Conservation (phyloP, 2,329 filamentous ascomycete genomes). For the Nemania sp. region DNA sequence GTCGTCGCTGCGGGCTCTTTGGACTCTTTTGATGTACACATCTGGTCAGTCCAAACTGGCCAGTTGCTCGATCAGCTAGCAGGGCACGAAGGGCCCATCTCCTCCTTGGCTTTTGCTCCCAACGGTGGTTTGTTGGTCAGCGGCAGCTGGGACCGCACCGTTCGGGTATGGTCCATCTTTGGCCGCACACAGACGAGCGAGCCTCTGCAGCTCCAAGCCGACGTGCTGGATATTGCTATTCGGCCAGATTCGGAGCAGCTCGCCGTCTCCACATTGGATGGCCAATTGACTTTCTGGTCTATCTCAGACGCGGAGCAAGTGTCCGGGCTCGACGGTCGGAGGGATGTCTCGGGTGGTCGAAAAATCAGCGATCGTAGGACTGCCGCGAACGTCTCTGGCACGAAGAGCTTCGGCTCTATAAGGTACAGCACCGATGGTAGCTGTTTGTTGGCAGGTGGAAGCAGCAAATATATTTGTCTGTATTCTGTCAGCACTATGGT, state of each 20-base stretch:
- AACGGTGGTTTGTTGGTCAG: constrained; percentile 83
- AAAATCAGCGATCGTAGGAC: constrained; percentile 86
- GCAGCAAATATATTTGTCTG: constrained; percentile 97
- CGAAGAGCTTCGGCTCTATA: constrained; percentile 87
- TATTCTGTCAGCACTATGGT: constrained; percentile 95
- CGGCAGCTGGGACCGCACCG: constrained; percentile 95
- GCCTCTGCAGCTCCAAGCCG: constrained; percentile 86
- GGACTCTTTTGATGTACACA: constrained; percentile 95
- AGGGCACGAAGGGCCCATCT: constrained; percentile 93
- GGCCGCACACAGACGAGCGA: constrained; percentile 92
- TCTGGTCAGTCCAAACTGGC: constrained; percentile 98
- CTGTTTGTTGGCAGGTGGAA: constrained; percentile 87
- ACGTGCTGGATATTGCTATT: constrained; percentile 84
- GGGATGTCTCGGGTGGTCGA: constrained; percentile 90
- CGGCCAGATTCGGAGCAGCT: constrained; percentile 90
- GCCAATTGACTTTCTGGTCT: constrained; percentile 93
- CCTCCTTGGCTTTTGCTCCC: constrained; percentile 83
- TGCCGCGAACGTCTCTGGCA: constrained; percentile 86
- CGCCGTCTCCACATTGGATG: constrained; percentile 89
- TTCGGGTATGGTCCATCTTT: constrained; percentile 95
- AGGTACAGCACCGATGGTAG: constrained; percentile 90
- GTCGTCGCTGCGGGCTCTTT: constrained; percentile 93
- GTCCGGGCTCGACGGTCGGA: constrained; percentile 81
- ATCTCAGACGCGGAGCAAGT: constrained; percentile 86
- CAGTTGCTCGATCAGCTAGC: constrained; percentile 88